Conservation (phyloP, 306 rosid species). For the Cucurbita ficifolia region DNA sequence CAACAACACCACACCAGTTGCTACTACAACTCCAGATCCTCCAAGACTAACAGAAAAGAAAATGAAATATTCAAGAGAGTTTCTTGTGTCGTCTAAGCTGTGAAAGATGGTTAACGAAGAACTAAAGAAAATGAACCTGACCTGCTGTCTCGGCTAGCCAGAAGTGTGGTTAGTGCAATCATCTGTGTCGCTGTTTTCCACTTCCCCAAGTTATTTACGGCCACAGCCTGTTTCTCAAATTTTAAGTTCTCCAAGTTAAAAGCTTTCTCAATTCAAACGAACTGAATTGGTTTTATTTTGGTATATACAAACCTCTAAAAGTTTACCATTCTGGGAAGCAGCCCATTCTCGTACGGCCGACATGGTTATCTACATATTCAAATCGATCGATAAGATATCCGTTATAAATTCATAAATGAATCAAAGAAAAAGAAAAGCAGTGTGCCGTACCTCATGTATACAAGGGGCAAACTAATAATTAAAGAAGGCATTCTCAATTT, state of each 20-base stretch:
- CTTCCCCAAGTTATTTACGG: slow-evolving; percentile 98
- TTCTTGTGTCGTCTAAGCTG: background rate
- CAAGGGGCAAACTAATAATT: background rate
- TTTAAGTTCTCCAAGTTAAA: background rate
- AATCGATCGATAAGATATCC: slow-evolving; percentile 11
- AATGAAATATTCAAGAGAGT: background rate
- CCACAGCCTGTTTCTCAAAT: slow-evolving; percentile 56
- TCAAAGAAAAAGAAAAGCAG: background rate
- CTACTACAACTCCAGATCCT: slow-evolving; percentile 46
- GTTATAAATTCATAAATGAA: slow-evolving; percentile 5
- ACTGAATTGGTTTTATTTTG: background rate
- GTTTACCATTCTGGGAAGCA: slow-evolving; percentile 82
- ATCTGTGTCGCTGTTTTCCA: slow-evolving; percentile 99
- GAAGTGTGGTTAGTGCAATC: slow-evolving; percentile 74
- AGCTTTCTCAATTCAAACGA: background rate
- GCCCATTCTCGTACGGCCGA: slow-evolving; percentile 99
- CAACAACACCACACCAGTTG: slow-evolving; percentile 68
- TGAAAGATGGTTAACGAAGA: background rate
- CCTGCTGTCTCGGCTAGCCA: slow-evolving; percentile 89
- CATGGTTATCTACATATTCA: slow-evolving; percentile 72
- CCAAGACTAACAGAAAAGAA: slow-evolving; percentile 38
- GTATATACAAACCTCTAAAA: slow-evolving; percentile 61
- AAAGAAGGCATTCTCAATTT: background rate
- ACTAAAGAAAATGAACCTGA: slow-evolving; percentile 34
- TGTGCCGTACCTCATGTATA: background rate